These are phyloP conservation scores for Epithemia pelagica DNA, from an alignment of 108 stramenopile genomes.

Conservation along the genomic window DNA sequence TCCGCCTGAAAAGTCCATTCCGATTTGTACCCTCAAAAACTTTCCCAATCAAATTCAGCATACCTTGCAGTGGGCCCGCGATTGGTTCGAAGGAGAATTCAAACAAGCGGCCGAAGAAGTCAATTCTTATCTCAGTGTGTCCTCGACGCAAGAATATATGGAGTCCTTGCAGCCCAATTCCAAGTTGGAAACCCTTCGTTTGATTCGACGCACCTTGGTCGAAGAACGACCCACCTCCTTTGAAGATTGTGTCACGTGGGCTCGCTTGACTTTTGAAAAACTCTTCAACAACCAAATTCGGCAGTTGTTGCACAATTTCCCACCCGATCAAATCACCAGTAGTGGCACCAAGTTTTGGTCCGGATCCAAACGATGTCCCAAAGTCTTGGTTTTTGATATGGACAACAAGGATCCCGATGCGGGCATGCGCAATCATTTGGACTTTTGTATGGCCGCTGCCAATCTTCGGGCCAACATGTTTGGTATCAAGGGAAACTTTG, in stretches of 20 bases:
- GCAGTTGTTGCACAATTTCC: conserved; percentile 95
- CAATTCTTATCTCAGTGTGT: conserved; percentile 80
- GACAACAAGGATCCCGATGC: conserved; percentile 78
- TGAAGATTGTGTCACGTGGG: conserved; percentile 94
- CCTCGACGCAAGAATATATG: conserved; percentile 57
- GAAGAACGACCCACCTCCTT: conserved; percentile 82
- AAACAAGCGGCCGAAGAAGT: conserved; percentile 94
- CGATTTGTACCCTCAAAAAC: conserved; percentile 99
- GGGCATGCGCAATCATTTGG: conserved; percentile 88
- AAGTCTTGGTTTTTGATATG: conserved; percentile 79
- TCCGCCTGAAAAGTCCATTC: conserved; percentile 97
- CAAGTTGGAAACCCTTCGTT: conserved; percentile 82
- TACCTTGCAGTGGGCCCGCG: conserved; percentile 97
- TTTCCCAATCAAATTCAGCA: conserved; percentile 99
- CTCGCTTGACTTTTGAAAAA: conserved; percentile 89
- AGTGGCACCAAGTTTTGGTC: conserved; percentile 93
- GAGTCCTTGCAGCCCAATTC: conserved; percentile 87
- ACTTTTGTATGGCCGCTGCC: conserved; percentile 89
- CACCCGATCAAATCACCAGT: conserved; percentile 85
- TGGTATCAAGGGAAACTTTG: conserved; percentile 82
- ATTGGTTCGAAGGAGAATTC: conserved; percentile 98
- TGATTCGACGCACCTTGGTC: conserved; percentile 74
- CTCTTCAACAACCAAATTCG: conserved; percentile 93
- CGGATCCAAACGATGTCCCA: conserved; percentile 93
- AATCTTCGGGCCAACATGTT: conserved; percentile 91